A percentile compares a stretch with the other conserved stretches of the same genome.
Conservation (phyloP, 108 stramenopile genomes). For the Cyclotella choctawhatcheeana region DNA sequence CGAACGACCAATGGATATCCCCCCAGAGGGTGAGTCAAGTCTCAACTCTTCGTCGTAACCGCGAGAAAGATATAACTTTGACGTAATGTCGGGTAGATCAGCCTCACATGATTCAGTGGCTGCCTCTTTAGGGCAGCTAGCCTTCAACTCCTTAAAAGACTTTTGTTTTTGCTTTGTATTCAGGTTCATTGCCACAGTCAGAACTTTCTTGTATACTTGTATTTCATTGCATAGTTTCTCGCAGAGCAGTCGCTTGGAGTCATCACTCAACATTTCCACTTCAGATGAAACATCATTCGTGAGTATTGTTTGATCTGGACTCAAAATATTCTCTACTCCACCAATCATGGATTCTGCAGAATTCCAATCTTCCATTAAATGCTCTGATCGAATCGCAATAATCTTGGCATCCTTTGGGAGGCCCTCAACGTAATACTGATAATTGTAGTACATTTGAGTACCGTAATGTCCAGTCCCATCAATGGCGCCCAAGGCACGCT, state of each 20-base stretch:
- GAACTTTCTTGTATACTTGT: constrained; percentile 32
- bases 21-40: background rate
- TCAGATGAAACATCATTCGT: background rate
- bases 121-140: constrained; percentile 19
- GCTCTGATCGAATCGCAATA: constrained; percentile 29
- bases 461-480: constrained; percentile 11
- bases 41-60: constrained; percentile 4
- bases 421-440: constrained; percentile 34
- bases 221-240: constrained; percentile 40
- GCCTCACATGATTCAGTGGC: background rate
- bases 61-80: constrained; percentile 4
- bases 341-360: constrained; percentile 14
- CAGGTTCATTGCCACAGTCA: constrained; percentile 20
- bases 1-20: constrained; percentile 2
- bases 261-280: constrained; percentile 17
- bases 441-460: constrained; percentile 27
- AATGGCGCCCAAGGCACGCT: constrained; percentile 8
- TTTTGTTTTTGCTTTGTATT: constrained; percentile 2
- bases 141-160: constrained; percentile 25
- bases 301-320: constrained; percentile 8
- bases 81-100: constrained; percentile 16
- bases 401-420: constrained; percentile 19
- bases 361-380: constrained; percentile 30
- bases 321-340: constrained; percentile 4
- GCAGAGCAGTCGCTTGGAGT: constrained; percentile 22